phyloP scores from a whole-genome alignment of 257 asterid species.

The Solanum tarapatanum region DNA sequence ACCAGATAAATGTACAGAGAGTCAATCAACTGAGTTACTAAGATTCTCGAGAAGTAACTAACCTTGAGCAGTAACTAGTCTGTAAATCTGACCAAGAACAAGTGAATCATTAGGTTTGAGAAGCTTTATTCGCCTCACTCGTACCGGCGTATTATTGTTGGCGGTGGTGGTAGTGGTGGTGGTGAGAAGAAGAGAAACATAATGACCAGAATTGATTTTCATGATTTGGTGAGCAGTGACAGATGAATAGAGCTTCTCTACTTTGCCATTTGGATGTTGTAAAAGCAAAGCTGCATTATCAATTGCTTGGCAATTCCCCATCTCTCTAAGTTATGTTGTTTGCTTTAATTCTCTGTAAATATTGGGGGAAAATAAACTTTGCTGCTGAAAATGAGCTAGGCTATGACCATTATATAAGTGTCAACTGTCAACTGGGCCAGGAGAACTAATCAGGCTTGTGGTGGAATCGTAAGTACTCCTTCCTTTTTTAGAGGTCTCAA shows the following conservation, averaged over 20 bases:
- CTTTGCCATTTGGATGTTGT: constrained; percentile 74
- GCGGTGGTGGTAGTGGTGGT: constrained; percentile 40
- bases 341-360: neutral
- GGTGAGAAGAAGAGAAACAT: constrained; percentile 83
- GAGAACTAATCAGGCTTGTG: accelerated
- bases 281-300: constrained; percentile 54
- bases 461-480: too few species aligned
- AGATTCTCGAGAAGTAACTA: neutral
- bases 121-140: constrained; percentile 64
- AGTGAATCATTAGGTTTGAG: constrained; percentile 71
- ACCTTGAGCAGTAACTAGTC: constrained; percentile 81
- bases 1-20: neutral
- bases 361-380: neutral
- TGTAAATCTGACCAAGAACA: constrained; percentile 73
- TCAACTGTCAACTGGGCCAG: neutral
- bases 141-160: constrained; percentile 23
- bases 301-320: constrained; percentile 95
- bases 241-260: constrained; percentile 39
- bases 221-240: constrained; percentile 53
- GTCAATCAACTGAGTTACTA: neutral
- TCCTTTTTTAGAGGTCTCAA: accelerated
- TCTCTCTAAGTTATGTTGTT: neutral
- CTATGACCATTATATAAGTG: neutral
- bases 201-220: constrained; percentile 79
- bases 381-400: neutral